Evolutionary conservation across 345 rosid species (phyloP).

Genomic region (Erucastrum elatum): DNA sequence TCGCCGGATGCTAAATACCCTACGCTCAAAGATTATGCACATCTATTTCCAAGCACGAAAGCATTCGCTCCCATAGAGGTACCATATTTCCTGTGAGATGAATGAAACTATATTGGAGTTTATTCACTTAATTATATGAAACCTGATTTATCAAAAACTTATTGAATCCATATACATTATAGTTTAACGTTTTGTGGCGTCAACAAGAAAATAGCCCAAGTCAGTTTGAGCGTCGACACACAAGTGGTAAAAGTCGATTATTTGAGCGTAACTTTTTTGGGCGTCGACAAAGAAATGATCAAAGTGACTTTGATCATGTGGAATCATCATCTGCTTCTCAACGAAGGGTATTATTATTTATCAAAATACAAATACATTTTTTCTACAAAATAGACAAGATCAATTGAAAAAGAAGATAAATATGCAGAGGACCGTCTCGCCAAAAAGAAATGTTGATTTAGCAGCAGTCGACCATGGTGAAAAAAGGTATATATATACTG

Average conservation of each 20-base stretch:
- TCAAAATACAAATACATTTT: not conserved
- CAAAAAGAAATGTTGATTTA: not conserved
- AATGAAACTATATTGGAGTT: not conserved
- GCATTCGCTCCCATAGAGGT: constrained; percentile 4
- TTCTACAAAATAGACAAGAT: not conserved
- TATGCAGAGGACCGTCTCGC: constrained; percentile 10
- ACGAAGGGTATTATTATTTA: not conserved
- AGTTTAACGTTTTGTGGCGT: not conserved
- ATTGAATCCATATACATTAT: not conserved
- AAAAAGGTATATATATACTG: constrained; percentile 14
- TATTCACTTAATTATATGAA: not conserved
- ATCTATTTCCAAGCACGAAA: not conserved
- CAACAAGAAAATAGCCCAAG: not conserved
- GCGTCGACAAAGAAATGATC: not conserved
- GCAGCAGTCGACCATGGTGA: not conserved
- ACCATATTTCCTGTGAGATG: not conserved
- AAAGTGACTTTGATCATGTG: not conserved
- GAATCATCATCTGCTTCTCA: constrained; percentile 16
- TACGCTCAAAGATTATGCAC: not conserved
- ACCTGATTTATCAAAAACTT: not conserved
- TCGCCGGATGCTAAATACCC: not conserved
- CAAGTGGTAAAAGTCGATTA: not conserved
- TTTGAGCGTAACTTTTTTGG: not conserved
- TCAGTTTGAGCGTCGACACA: not conserved
- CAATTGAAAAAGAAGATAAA: not conserved